Evolutionary conservation across 2,329 filamentous ascomycete genomes (phyloP).

Genomic region (Cylindrodendrum hubeiense): DNA sequence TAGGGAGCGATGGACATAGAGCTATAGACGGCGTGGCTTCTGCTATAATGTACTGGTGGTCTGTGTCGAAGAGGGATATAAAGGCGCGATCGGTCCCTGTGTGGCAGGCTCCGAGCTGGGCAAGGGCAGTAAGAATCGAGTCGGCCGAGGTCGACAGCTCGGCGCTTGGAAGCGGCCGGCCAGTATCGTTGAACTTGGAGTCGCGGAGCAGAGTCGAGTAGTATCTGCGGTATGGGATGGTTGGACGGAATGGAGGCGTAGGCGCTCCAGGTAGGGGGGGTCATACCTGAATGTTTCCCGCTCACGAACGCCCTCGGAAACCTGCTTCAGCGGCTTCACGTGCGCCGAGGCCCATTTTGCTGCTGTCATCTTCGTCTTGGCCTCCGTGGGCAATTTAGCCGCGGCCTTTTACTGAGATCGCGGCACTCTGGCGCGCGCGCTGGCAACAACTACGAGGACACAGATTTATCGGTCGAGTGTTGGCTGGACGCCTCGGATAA

Average conservation of each 20-base stretch:
- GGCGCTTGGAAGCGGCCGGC: slow-evolving; percentile 37
- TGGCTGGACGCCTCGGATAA: too few relatives aligned
- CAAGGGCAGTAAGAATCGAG: slow-evolving; percentile 59
- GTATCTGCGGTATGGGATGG: slow-evolving; percentile 20
- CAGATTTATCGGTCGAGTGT: too few relatives aligned
- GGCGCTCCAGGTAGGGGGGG: neutral
- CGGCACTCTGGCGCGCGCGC: too few relatives aligned
- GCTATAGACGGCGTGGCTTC: slow-evolving; percentile 63
- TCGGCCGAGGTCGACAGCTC: slow-evolving; percentile 49
- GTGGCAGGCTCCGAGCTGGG: slow-evolving; percentile 60
- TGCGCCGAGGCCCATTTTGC: too few relatives aligned
- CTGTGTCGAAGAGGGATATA: slow-evolving; percentile 64
- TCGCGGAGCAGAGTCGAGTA: slow-evolving; percentile 33
- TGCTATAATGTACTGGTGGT: slow-evolving; percentile 62
- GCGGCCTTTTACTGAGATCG: too few relatives aligned
- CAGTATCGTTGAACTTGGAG: slow-evolving; percentile 39
- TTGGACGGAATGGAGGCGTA: neutral
- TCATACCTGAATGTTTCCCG: slow-evolving; percentile 50
- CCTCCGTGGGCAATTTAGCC: too few relatives aligned
- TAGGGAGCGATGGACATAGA: slow-evolving; percentile 41
- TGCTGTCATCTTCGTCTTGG: too few relatives aligned
- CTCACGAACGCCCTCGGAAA: slow-evolving; percentile 38
- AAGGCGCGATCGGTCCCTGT: slow-evolving; percentile 58
- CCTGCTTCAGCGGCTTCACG: neutral
- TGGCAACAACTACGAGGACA: too few relatives aligned